A percentile compares a stretch with the other conserved stretches of the same genome.
Evolutionary conservation across 305 asterid genomes (phyloP).

Genomic region (Andrographis paniculata): DNA sequence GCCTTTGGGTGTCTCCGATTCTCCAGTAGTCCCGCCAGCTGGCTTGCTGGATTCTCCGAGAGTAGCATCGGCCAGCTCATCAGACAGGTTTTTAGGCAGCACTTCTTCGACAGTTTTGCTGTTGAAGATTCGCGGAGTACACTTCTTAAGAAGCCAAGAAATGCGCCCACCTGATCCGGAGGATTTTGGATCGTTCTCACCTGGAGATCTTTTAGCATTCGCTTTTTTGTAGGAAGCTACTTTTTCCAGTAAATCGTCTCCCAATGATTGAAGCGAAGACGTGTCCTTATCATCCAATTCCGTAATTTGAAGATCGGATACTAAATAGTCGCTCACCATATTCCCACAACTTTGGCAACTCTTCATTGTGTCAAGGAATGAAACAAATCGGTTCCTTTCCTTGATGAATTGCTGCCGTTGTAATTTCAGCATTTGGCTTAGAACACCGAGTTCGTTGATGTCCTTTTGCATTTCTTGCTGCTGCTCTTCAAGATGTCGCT

Average conservation of each 20-base stretch:
- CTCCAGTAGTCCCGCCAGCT: conserved; percentile 20
- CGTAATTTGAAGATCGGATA: conserved; percentile 40
- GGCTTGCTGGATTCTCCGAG: too few relatives aligned
- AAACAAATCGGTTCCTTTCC: conserved; percentile 49
- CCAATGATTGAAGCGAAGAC: conserved; percentile 36
- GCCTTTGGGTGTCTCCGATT: conserved; percentile 23
- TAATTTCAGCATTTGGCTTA: conserved; percentile 56
- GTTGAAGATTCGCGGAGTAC: conserved; percentile 55
- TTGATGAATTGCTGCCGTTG: conserved; percentile 49
- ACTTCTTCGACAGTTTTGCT: conserved; percentile 20
- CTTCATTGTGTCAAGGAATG: conserved; percentile 47
- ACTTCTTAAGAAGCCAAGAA: conserved; percentile 58
- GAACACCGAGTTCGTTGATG: conserved; percentile 54
- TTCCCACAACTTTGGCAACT: conserved; percentile 61
- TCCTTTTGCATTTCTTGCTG: conserved; percentile 75
- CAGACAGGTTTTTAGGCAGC: conserved; percentile 34
- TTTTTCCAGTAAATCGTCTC: conserved; percentile 47
- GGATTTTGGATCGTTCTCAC: conserved; percentile 28
- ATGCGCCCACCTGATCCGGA: conserved; percentile 47
- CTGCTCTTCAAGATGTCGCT: conserved; percentile 55
- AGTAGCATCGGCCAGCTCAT: conserved; percentile 20
- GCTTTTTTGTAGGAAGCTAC: conserved; percentile 34
- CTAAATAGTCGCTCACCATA: conserved; percentile 34
- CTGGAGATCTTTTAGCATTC: conserved; percentile 26
- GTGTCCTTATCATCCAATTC: conserved; percentile 34